Conservation (phyloP, 164 flowering plant species). For the Vitis vinifera region DNA sequence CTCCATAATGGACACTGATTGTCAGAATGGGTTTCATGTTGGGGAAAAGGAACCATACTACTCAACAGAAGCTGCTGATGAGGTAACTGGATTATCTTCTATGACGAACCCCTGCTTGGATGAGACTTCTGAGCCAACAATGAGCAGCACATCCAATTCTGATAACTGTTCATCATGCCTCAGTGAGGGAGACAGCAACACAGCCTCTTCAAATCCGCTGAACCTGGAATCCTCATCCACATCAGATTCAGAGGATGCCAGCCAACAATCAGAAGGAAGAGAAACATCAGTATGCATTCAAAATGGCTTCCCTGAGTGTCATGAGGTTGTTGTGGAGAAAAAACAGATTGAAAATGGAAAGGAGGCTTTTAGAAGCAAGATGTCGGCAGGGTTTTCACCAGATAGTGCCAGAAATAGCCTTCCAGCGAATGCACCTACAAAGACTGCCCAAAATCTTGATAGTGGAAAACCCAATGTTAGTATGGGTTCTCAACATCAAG, state of each 20-base stretch:
- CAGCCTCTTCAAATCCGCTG: constrained; percentile 52
- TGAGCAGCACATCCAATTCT: constrained; percentile 57
- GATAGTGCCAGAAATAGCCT: constrained; percentile 18
- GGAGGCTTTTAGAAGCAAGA: constrained; percentile 24
- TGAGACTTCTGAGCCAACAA: constrained; percentile 32
- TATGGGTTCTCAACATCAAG: constrained; percentile 43
- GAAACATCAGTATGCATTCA: constrained; percentile 32
- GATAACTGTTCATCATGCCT: constrained; percentile 83
- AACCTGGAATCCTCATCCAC: constrained; percentile 61
- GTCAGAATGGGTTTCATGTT: constrained; percentile 20
- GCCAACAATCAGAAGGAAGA: constrained; percentile 64
- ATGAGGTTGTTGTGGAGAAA: constrained; percentile 26
- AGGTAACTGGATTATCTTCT: constrained; percentile 28
- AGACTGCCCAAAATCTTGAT: constrained; percentile 23
- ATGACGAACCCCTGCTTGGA: constrained; percentile 11
- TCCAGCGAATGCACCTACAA: constrained; percentile 14
- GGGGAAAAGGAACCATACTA: constrained; percentile 18
- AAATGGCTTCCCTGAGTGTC: constrained; percentile 32
- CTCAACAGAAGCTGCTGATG: constrained; percentile 27
- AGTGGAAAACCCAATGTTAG: constrained; percentile 28
- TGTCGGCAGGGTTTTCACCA: constrained; percentile 13
- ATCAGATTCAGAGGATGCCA: constrained; percentile 82
- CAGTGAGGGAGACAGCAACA: constrained; percentile 80
- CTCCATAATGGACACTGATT: constrained; percentile 12
- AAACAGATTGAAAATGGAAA: constrained; percentile 21